Evolutionary conservation across 352 stramenopile species (phyloP).

Genomic region (Globisporangium irregulare): DNA sequence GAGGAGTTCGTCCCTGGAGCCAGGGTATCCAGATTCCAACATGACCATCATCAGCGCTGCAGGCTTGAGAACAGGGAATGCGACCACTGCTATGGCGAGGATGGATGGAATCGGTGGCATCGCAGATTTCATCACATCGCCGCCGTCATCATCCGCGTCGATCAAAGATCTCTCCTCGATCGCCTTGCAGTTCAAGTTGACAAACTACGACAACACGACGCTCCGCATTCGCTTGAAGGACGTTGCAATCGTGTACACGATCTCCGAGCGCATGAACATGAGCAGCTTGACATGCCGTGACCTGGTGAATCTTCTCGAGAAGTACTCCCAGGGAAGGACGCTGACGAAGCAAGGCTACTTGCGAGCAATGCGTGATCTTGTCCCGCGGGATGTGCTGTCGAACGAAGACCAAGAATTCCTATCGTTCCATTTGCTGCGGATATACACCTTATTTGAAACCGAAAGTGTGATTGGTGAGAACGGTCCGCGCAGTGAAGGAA

Average conservation of each 20-base stretch:
- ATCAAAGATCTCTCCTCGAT: slow-evolving; percentile 65
- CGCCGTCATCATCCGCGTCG: slow-evolving; percentile 36
- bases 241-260: slow-evolving; percentile 85
- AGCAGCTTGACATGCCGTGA: slow-evolving; percentile 61
- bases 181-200: slow-evolving; percentile 86
- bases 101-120: slow-evolving; percentile 65
- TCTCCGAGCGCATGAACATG: slow-evolving; percentile 83
- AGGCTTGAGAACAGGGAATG: slow-evolving; percentile 35
- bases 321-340: slow-evolving; percentile 57
- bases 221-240: slow-evolving; percentile 83
- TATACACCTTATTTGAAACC: slow-evolving; percentile 82
- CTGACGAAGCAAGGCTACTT: slow-evolving; percentile 77
- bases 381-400: slow-evolving; percentile 62
- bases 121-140: slow-evolving; percentile 56
- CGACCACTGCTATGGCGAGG: slow-evolving; percentile 32
- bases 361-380: slow-evolving; percentile 71
- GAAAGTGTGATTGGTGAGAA: slow-evolving; percentile 53
- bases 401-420: slow-evolving; percentile 88
- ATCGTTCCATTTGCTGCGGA: slow-evolving; percentile 80
- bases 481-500: slow-evolving; percentile 19
- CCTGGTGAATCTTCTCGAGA: slow-evolving; percentile 68
- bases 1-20: slow-evolving; percentile 38
- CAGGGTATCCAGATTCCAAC: slow-evolving; percentile 34
- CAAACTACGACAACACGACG: slow-evolving; percentile 76
- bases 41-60: slow-evolving; percentile 38